phyloP scores from a whole-genome alignment of 1,284 basidiomycete species.

The Trichosporon coremiiforme region DNA sequence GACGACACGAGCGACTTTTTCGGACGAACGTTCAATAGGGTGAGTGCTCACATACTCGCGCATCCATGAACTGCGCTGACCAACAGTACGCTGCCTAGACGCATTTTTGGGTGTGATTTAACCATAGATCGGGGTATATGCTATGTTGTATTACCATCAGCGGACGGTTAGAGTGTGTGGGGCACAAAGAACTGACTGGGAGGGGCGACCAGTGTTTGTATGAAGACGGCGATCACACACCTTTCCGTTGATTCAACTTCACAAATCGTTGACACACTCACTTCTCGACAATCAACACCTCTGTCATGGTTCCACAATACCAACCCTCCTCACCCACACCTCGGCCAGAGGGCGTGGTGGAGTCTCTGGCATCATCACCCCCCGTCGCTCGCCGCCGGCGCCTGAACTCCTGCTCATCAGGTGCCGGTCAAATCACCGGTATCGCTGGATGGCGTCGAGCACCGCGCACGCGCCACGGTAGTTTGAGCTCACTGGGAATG shows the following conservation, averaged over 20 bases:
- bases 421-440: neutral
- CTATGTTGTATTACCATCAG: slow-evolving; percentile 19
- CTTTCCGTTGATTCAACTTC: neutral
- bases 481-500: slow-evolving; percentile 31
- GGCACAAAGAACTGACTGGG: no score
- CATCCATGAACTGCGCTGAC: slow-evolving; percentile 19
- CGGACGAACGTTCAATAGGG: slow-evolving; percentile 56
- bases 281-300: neutral
- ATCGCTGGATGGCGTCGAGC: slow-evolving; percentile 15
- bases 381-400: neutral
- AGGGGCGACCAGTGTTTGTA: no score
- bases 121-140: slow-evolving; percentile 14
- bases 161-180: neutral
- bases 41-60: slow-evolving; percentile 35
- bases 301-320: neutral
- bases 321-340: slow-evolving; percentile 19
- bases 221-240: neutral
- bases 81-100: slow-evolving; percentile 29
- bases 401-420: neutral
- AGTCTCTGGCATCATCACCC: slow-evolving; percentile 20
- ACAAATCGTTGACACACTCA: neutral
- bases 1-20: slow-evolving; percentile 52
- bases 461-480: neutral
- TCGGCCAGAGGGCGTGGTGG: neutral
- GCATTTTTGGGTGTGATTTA: neutral